Evolutionary conservation across 306 rosid species (phyloP).

Genomic region (Dalbergia cochinchinensis): DNA sequence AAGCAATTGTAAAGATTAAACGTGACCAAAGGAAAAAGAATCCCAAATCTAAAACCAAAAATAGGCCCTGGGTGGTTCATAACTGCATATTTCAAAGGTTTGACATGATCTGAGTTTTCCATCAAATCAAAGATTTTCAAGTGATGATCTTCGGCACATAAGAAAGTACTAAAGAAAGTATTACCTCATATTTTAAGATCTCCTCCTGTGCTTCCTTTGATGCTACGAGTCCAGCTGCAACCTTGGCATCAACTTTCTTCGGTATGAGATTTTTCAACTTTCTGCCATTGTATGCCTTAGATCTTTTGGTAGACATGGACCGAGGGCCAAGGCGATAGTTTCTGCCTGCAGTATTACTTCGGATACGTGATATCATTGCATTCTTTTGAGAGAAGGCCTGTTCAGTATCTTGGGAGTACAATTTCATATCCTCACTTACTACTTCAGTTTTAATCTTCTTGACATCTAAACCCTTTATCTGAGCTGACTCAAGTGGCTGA

Average conservation of each 20-base stretch:
- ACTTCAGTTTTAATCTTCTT: slow-evolving; percentile 60
- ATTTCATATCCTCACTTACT: slow-evolving; percentile 55
- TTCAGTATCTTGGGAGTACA: slow-evolving; percentile 59
- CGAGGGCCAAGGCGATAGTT: slow-evolving; percentile 72
- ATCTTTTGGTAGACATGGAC: slow-evolving; percentile 67
- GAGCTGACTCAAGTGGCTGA: slow-evolving; percentile 61
- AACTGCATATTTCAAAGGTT: not conserved
- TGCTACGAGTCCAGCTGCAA: slow-evolving; percentile 67
- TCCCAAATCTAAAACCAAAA: slow-evolving; percentile 4
- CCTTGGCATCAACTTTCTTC: slow-evolving; percentile 76
- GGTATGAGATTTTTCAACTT: slow-evolving; percentile 63
- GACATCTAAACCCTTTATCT: slow-evolving; percentile 55
- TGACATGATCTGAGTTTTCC: not conserved
- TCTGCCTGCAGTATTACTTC: slow-evolving; percentile 69
- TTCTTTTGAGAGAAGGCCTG: slow-evolving; percentile 65
- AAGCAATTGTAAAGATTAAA: not conserved
- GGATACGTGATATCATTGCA: slow-evolving; percentile 79
- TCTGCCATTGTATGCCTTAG: slow-evolving; percentile 65
- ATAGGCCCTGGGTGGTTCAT: not conserved
- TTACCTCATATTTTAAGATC: slow-evolving; percentile 78
- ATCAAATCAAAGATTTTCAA: slow-evolving; percentile 21
- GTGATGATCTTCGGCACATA: not conserved
- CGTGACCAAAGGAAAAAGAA: not conserved
- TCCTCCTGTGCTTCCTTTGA: slow-evolving; percentile 85
- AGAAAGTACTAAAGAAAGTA: slow-evolving; percentile 3